Evolutionary conservation across 2,329 filamentous ascomycete genomes (phyloP), one percentile per base, ranked within the genome.

Genomic region (Teratosphaeria gauchensis): DNA sequence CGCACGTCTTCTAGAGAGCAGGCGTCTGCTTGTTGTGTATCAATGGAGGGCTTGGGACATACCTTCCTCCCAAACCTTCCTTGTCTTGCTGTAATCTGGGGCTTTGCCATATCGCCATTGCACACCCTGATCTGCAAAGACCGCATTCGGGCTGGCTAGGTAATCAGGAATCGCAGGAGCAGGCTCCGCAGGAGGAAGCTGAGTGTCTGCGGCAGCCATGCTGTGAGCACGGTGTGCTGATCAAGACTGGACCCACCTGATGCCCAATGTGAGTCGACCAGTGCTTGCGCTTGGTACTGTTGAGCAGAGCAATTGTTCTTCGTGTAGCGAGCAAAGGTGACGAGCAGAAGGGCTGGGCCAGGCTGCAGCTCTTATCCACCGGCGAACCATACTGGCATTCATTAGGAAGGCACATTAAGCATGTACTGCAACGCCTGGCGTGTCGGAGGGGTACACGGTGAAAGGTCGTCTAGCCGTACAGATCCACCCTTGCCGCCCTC

Each of bases 51-150:
- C 8, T 19, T 46, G 54, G 58, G 8, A 31, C 59, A 72, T 70
- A 86, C 84, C 83, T 66, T 84, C 75, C 62, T 76, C 74, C 69
- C 78, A 87, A 51, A 83, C 77, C 59, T 80, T 78, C 42, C 85
- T 76, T 1, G 84, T 87, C 67, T 84, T 85, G 42, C 77, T 78
- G 70, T 88, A 88, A 67, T 87, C 84, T 1, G 85, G 85, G 48
- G 82, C 77, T 57, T 73, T 72, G 9, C 82, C 82, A 70, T 85
- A 82, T 53, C 84, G 76, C 84, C 84, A 87, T 57, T 77, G 75
- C 11, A 79, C 81, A 11, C 78, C 70, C 54, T 69, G 65, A 62
- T 84, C 82, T 56, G 78, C 76, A 55, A 84, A 74, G 53, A 84
- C 81, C 28, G 83, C 82, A 68, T 85, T 79, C 0, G 81, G 78